Conservation (phyloP, 495 filamentous ascomycete genomes). For the Tuber umbilicatum region DNA sequence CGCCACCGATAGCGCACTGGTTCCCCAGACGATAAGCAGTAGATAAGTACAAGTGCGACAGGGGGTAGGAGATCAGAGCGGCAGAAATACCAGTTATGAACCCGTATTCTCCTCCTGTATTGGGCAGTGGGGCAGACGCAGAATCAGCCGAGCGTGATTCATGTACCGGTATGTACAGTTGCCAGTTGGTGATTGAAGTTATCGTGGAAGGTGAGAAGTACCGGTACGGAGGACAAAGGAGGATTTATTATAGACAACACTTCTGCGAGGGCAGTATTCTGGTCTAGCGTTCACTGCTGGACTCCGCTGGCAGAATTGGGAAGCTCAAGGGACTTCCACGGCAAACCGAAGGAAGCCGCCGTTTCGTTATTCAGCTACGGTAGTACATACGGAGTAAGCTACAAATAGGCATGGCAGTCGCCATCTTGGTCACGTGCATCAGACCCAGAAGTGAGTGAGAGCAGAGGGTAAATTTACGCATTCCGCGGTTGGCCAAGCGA, state of each 20-base stretch:
- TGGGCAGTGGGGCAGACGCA: background rate
- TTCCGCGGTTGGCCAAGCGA: background rate
- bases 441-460: background rate
- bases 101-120: background rate
- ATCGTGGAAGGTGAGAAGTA: background rate
- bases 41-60: background rate
- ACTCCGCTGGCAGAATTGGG: background rate
- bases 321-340: background rate
- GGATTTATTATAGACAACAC: background rate
- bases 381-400: no score
- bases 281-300: background rate
- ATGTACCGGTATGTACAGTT: background rate
- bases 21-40: background rate
- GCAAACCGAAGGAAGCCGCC: constrained; percentile 12
- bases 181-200: background rate
- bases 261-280: background rate
- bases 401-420: background rate
- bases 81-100: background rate
- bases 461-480: background rate
- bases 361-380: background rate
- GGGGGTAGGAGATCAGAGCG: background rate
- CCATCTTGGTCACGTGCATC: background rate
- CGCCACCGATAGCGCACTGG: background rate
- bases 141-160: background rate
- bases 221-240: background rate